Evolutionary conservation across 345 rosid species (phyloP), one percentile per base, ranked within the genome.

Genomic region (Aquilaria yunnanensis): DNA sequence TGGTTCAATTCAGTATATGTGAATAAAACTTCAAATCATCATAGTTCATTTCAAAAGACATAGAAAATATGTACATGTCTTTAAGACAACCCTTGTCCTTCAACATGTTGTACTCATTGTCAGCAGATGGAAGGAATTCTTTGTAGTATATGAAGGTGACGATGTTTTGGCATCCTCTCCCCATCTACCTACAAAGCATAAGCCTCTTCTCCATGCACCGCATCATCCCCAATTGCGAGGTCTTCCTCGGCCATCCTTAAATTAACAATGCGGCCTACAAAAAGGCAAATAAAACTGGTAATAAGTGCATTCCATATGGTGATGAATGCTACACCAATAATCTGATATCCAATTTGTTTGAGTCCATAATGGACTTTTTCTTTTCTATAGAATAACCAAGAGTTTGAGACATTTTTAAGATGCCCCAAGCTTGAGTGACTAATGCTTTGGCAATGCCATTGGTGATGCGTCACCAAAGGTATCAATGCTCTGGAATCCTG

Each of bases 131-230:
- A 30, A 9, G 58, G 58, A 31, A 55, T 31, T 31, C 37, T 49
- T 5, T 6, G 59, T 9, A 48, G 69, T 7, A 57, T 65, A 14
- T 11, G 23, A 2, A 65, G 32, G 33, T 54, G 47, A 10, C 54
- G 69, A 48, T 33, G 56, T 47, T 57, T 66, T 0, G 56, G 69
- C 69, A 57, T 66, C 57, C 49, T 57, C 32, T 66, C 69, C 10
- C 69, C 69, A 37, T 66, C 69, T 14, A 62, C 69, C 62, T 62
- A 66, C 51, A 49, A 56, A 2, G 69, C 62, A 57, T 66, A 66
- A 3, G 87, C 92, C 65, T 86, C 86, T 72, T 86, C 85, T 4
- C 89, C 83, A 4, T 86, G 85, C 48, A 75, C 81, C 0, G 88
- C 88, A 51, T 79, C 81, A n/a, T 86, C 92, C 32, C 87, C 89